These are phyloP conservation scores for Backusella parvicylindrica DNA, from an alignment of 192 early-diverging fungal genomes.

Conservation along the genomic window DNA sequence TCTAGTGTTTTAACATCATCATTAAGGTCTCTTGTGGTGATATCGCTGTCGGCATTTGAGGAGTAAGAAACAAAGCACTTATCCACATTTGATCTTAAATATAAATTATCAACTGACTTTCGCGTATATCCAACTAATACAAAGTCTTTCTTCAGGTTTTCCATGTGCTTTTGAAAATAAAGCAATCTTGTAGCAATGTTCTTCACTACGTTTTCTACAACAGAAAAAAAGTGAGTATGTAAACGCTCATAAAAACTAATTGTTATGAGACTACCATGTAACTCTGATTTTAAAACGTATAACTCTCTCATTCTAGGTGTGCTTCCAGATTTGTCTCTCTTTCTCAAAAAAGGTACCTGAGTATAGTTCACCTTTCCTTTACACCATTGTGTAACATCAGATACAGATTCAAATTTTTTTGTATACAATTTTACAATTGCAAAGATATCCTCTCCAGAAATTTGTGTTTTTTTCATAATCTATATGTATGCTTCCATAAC, in stretches of 20 bases:
- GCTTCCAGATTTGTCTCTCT: neutral
- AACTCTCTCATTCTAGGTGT: neutral
- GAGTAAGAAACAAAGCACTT: neutral
- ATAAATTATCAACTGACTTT: neutral
- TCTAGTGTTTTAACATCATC: neutral
- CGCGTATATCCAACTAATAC: neutral
- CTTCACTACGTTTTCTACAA: neutral
- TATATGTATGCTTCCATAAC: neutral
- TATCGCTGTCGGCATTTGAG: neutral
- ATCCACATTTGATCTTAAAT: neutral
- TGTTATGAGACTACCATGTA: neutral
- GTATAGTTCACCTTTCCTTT: constrained; percentile 4
- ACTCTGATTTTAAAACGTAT: neutral
- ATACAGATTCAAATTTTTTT: neutral
- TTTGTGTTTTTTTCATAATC: neutral
- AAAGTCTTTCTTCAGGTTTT: neutral
- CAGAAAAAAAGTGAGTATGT: constrained; percentile 7
- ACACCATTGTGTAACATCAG: neutral
- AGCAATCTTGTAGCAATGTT: neutral
- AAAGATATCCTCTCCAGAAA: neutral
- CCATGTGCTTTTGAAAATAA: neutral
- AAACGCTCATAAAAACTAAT: constrained; percentile 1
- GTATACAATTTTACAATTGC: neutral
- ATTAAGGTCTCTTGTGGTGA: neutral
- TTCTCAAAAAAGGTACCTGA: neutral